phyloP scores from a whole-genome alignment of 169 alveolate species.

The Cryptosporidium meleagridis region DNA sequence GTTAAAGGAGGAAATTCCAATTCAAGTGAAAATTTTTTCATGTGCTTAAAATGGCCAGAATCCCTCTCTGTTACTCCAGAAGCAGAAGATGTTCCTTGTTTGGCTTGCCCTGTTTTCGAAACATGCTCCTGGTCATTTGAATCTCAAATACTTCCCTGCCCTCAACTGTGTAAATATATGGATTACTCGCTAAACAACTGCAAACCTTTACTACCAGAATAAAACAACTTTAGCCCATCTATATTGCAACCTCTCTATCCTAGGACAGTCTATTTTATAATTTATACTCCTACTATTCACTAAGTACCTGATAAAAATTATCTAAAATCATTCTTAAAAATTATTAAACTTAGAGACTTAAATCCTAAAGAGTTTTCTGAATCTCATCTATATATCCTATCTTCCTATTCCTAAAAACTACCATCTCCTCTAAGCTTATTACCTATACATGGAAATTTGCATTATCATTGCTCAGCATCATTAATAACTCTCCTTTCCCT shows the following conservation, averaged over 20 bases:
- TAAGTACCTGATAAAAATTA: not conserved
- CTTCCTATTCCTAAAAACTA: not conserved
- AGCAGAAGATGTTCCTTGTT: conserved; percentile 81
- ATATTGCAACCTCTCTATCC: not conserved
- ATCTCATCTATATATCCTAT: conserved; percentile 23
- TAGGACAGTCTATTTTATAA: not conserved
- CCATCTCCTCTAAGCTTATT: conserved; percentile 23
- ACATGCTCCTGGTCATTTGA: conserved; percentile 75
- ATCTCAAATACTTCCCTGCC: conserved; percentile 58
- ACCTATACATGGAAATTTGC: conserved; percentile 29
- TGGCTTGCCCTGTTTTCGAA: conserved; percentile 77
- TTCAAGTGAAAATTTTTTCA: conserved; percentile 3
- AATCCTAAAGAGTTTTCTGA: conserved; percentile 2
- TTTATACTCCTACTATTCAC: not conserved
- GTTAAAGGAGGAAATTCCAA: conserved; percentile 76
- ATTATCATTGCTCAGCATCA: not conserved
- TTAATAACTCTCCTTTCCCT: conserved; percentile 6
- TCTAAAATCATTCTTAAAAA: not conserved
- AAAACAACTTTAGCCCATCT: not conserved
- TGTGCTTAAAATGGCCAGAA: conserved; percentile 55
- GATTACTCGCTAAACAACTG: conserved; percentile 23
- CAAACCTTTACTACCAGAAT: not conserved
- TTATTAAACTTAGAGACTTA: conserved; percentile 26
- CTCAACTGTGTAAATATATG: conserved; percentile 52
- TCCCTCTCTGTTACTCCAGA: conserved; percentile 70